These are phyloP conservation scores for Casuarina equisetifolia DNA, from an alignment of 306 rosid species.

Conservation along the genomic window DNA sequence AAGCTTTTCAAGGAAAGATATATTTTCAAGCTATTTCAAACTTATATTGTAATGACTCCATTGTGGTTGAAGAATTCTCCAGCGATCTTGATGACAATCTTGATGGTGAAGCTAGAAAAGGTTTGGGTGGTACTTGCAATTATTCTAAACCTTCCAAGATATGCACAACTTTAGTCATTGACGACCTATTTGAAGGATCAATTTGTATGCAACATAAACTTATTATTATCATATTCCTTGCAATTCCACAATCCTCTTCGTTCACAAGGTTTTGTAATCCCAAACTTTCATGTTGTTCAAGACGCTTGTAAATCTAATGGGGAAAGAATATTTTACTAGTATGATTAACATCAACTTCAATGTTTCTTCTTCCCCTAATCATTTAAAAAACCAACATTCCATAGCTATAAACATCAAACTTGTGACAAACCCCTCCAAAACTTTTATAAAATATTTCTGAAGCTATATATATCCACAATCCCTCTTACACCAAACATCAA, in stretches of 20 bases:
- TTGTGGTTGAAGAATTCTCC: neutral
- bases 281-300: neutral
- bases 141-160: neutral
- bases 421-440: constrained; percentile 30
- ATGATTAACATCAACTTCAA: neutral
- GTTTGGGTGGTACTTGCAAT: neutral
- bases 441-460: neutral
- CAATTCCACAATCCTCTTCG: neutral
- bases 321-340: neutral
- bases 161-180: neutral
- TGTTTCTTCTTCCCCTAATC: neutral
- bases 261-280: neutral
- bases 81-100: neutral
- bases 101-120: neutral
- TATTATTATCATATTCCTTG: neutral
- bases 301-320: neutral
- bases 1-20: neutral
- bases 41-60: neutral
- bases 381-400: constrained; percentile 39
- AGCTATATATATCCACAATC: too few species aligned
- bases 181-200: neutral
- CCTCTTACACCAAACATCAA: too few species aligned
- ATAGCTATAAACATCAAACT: constrained; percentile 49
- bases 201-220: neutral
- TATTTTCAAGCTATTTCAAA: neutral